phyloP scores from a whole-genome alignment of 1,284 basidiomycete genomes.

The Irpex sp. region DNA sequence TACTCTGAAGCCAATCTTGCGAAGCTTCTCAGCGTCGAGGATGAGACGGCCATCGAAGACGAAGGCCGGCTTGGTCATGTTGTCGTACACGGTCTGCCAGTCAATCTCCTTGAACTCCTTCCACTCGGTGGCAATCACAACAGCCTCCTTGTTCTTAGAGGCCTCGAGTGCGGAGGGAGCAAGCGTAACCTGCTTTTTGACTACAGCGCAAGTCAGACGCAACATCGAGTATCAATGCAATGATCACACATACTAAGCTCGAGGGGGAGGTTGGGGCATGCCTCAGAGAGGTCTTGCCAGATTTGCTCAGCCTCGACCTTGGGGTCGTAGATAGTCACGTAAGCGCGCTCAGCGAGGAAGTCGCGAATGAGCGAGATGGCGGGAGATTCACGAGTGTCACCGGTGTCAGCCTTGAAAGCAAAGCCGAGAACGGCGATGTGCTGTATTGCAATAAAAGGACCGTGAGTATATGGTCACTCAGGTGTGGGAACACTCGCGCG shows the following conservation, averaged over 20 bases:
- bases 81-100: constrained; percentile 81
- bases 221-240: neutral
- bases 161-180: constrained; percentile 77
- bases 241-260: constrained; percentile 47
- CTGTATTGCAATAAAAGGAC: constrained; percentile 35
- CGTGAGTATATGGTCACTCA: neutral
- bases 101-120: constrained; percentile 92
- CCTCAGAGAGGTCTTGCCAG: constrained; percentile 71
- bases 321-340: constrained; percentile 89
- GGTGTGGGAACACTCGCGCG: neutral
- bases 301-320: constrained; percentile 73
- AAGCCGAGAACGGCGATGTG: constrained; percentile 95
- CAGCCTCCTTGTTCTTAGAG: constrained; percentile 84
- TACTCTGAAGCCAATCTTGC: constrained; percentile 91
- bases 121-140: constrained; percentile 94
- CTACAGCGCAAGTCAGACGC: constrained; percentile 31
- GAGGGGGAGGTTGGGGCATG: constrained; percentile 50
- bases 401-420: constrained; percentile 95
- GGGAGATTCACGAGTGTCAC: constrained; percentile 96
- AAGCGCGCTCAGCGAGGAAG: constrained; percentile 88
- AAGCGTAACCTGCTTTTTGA: constrained; percentile 86
- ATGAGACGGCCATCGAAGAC: constrained; percentile 91
- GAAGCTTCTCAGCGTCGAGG: constrained; percentile 75
- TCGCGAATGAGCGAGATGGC: constrained; percentile 92
- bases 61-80: constrained; percentile 96